Evolutionary conservation across 2,329 filamentous ascomycete species (phyloP).

Genomic region (Coniochaeta prunicola): DNA sequence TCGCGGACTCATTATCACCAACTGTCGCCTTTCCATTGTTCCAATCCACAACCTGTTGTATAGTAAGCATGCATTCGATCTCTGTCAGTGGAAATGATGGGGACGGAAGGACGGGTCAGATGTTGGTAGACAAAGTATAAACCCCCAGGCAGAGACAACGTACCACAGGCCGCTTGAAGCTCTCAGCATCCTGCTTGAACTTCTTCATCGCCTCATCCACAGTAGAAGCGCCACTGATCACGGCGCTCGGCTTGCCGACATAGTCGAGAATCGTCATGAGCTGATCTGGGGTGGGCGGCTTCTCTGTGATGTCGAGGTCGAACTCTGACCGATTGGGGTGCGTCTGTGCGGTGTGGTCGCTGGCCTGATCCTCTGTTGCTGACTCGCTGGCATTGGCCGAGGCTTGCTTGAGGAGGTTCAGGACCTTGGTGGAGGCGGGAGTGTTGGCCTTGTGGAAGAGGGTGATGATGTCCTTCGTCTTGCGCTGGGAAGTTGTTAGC

Average conservation of each 20-base stretch:
- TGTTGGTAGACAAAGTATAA: not conserved
- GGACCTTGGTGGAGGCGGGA: constrained; percentile 64
- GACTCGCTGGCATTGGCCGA: constrained; percentile 61
- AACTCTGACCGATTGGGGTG: constrained; percentile 58
- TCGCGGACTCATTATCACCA: constrained; percentile 80
- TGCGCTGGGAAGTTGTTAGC: constrained; percentile 52
- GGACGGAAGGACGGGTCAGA: not conserved
- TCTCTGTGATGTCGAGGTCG: constrained; percentile 53
- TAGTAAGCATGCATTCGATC: constrained; percentile 1
- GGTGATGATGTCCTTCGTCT: constrained; percentile 83
- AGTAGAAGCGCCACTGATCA: constrained; percentile 68
- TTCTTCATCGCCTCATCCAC: constrained; percentile 73
- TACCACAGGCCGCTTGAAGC: constrained; percentile 72
- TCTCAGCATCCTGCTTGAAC: constrained; percentile 61
- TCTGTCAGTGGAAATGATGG: not conserved
- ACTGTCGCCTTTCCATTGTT: constrained; percentile 75
- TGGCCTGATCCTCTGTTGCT: constrained; percentile 69
- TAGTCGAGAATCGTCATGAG: constrained; percentile 29
- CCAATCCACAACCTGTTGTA: constrained; percentile 71
- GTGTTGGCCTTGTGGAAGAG: constrained; percentile 85
- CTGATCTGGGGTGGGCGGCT: constrained; percentile 52
- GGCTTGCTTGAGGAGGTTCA: constrained; percentile 72
- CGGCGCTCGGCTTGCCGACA: constrained; percentile 52
- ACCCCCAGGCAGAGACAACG: constrained; percentile 24
- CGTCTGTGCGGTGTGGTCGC: constrained; percentile 55